Evolutionary conservation across 345 rosid genomes (phyloP), one percentile per base, ranked within the genome.

Genomic region (Lenwebbia sp.): DNA sequence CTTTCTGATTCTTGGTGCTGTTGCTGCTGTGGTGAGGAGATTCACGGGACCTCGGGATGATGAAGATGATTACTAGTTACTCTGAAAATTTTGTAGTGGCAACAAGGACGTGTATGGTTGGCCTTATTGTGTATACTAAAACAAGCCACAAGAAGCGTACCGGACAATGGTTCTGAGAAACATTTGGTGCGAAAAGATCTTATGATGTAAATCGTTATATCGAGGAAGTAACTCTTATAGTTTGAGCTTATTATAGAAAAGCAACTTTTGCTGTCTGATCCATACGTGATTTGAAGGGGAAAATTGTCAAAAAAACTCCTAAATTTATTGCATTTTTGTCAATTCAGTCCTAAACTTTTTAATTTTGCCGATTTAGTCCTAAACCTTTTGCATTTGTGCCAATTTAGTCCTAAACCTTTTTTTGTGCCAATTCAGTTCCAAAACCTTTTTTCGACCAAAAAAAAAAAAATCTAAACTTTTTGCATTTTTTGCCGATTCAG

Each of bases 1-100:
- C 74, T 97, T 97, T 90, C 9, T 97, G 92, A 89, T 96, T 88
- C 88, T 95, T 22, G 99, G 99, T 86, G 98, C 97, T 21, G 93
- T 88, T 50, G 94, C 98, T 41, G 98, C 98, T 74, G 93, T 96
- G 15, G 88, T 93, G 58, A 92, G 94, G 90, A 94, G 90, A 88
- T 88, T 95, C 89, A 49, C 88, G 10, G 89, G 96, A 84, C 90
- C 98, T 86, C 92, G 91, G 92, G 92, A 92, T 40, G 95, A 94
- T 3, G 95, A 92, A 58, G 96, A 90, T 8, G 92, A 95, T 5
- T 93, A 92, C 86, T 92, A 87, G 47, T 33, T 65, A 65, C 78
- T 37, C 47, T 60, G 85, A 47, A 83, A 33, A 44, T 84, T n/a
- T 84, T 84, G 75, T 60, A n/a, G 13, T 37, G 76, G 74, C 53